phyloP scores from a whole-genome alignment of 352 stramenopile species.

The Detonula confervacea region DNA sequence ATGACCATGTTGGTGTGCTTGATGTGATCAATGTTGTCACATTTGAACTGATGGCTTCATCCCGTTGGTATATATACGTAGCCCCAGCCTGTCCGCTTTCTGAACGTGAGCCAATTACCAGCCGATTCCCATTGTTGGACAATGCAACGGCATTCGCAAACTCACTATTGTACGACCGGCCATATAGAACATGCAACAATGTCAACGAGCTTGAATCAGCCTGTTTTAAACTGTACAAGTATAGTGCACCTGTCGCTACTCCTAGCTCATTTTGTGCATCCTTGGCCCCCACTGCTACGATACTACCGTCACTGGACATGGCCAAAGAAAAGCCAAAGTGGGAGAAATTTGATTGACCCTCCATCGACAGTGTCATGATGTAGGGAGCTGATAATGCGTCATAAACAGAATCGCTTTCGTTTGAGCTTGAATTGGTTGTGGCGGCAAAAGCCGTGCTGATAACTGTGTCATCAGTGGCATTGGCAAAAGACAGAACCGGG shows the following conservation, averaged over 20 bases:
- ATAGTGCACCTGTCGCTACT: slow-evolving; percentile 34
- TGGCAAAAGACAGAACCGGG: no score
- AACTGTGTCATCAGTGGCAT: no score
- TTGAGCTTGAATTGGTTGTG: no score
- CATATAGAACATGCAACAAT: slow-evolving; percentile 35
- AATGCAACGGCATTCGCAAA: slow-evolving; percentile 40
- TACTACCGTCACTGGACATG: slow-evolving; percentile 54
- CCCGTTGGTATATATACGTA: slow-evolving; percentile 35
- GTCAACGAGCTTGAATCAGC: slow-evolving; percentile 17
- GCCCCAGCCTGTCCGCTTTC: slow-evolving; percentile 37
- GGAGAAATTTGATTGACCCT: slow-evolving; percentile 27
- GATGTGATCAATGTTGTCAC: no score
- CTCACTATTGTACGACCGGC: slow-evolving; percentile 20
- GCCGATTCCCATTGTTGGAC: slow-evolving; percentile 34
- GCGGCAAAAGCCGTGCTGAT: no score
- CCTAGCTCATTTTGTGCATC: slow-evolving; percentile 24
- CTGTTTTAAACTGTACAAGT: no score
- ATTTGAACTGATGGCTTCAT: neutral
- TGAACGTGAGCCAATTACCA: slow-evolving; percentile 47
- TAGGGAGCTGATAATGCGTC: slow-evolving; percentile 31
- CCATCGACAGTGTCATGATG: slow-evolving; percentile 20
- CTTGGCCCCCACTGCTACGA: slow-evolving; percentile 58
- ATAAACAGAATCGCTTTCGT: neutral
- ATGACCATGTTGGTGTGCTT: no score
- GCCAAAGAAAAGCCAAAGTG: slow-evolving; percentile 63